phyloP scores from a whole-genome alignment of 2,329 filamentous ascomycete genomes.

The Penicillium sp. region DNA sequence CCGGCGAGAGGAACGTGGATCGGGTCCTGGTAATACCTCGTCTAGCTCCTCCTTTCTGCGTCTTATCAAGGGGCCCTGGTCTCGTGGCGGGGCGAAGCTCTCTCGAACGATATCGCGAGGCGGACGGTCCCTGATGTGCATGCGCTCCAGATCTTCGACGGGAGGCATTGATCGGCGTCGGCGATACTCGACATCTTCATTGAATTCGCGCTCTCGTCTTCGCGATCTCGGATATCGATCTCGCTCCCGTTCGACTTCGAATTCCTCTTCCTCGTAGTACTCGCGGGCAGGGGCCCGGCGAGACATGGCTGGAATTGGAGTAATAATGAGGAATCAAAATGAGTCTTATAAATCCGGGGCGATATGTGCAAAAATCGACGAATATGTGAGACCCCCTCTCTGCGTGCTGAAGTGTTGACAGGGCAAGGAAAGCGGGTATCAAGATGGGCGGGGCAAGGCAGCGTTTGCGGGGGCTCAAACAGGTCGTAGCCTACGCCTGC shows the following conservation, averaged over 20 bases:
- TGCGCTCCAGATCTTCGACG: constrained; percentile 46
- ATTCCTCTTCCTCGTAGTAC: constrained; percentile 35
- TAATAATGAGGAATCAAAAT: not conserved
- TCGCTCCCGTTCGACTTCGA: constrained; percentile 31
- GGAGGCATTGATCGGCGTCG: constrained; percentile 42
- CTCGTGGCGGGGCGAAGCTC: constrained; percentile 33
- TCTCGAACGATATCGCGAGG: constrained; percentile 40
- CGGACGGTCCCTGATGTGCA: constrained; percentile 43
- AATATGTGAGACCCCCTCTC: not conserved
- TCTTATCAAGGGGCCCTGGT: constrained; percentile 34
- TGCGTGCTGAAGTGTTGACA: not conserved
- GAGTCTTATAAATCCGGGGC: not conserved
- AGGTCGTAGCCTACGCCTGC: constrained; percentile 8
- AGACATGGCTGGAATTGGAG: constrained; percentile 28
- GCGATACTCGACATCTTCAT: constrained; percentile 32
- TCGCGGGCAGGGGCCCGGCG: constrained; percentile 32
- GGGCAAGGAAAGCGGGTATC: not conserved
- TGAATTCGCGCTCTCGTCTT: constrained; percentile 30
- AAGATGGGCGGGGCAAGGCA: constrained; percentile 2
- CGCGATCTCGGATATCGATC: constrained; percentile 27
- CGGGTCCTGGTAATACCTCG: constrained; percentile 7
- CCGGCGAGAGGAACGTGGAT: constrained; percentile 10
- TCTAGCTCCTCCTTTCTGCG: constrained; percentile 30
- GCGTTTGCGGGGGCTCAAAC: constrained; percentile 13
- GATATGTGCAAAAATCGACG: not conserved